Base-by-base conservation (phyloP, 1,139 yeast genomes). In the Diutina neorugosa region DNA sequence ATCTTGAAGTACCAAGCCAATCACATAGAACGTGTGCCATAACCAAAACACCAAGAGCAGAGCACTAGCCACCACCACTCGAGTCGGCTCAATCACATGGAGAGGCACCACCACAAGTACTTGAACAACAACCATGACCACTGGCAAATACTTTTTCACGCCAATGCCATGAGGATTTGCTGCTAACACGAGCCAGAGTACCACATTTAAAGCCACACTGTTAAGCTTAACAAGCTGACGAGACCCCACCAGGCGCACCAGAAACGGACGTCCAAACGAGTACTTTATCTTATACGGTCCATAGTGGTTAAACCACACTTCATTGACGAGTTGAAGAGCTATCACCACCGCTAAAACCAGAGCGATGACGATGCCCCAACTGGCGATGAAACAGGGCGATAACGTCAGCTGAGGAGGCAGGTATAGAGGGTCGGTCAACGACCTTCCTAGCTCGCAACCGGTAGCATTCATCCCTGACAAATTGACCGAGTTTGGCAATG, bases 21-120 rank as follows among this genome's bases (percentile, higher is more conserved):
- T 3, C 42, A 63, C 64, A 23, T 69, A 51, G 5, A 66, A 11
- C 1, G 65, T 57, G 12, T 66, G 61, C 5, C 63, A 21, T 1
- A 77, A 75, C 81, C 81, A 77, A 56, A 66, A 76, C n/a, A 68
- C 57, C 5, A 76, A 57, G 34, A 75, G 59, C 1, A 69, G 59
- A 11, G 68, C 73, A 20, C 64, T 61, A 11, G 76, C 74, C 4
- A 68, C 63, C 7, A 71, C 63, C 5, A 62, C 56, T 27, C 65
- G 65, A 7, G 66, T 58, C 2, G 68, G 60, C 60, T 77, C 81
- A 12, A 73, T 54, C 2, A 65, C n/a, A 57, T 77, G 80, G 23
- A 77, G 60, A 0, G 80, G 80, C 0, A 68, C 51, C 1, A 74
- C 60, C 1, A 68, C 57, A 0, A 58, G 41, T 0, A 59, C n/a